Base-by-base conservation (phyloP, 805 yeast species). In the Hyphopichia homilentoma region DNA sequence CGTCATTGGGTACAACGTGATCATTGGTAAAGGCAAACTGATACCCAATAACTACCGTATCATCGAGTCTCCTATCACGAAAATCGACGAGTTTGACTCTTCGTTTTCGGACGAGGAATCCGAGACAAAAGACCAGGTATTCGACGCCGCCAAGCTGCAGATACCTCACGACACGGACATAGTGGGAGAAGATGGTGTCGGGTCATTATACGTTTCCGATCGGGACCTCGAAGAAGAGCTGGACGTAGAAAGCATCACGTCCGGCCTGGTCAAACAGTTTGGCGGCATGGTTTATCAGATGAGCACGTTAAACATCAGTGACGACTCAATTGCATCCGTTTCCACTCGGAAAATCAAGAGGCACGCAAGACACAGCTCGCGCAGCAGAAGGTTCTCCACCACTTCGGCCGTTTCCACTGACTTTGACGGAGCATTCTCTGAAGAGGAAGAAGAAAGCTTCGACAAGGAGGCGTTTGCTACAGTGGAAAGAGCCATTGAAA, bases 391-490 rank as follows among this genome's bases (percentile, higher is more conserved):
- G 39, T 45, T 70, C 30, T 45, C 59, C 30, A 62, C 70, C 5
- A 39, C 65, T 14, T 61, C 57, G 12, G 60, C 67, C 24, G 50
- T 50, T 4, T 61, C 68, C 3, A 75, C 81, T 1, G 81, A 77
- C 44, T 72, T 63, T 40, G 70, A 63, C 26, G 65, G 59, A 13
- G 65, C 50, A 7, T 51, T 44, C 16, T 46, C 57, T 20, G 64
- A 55, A 8, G 70, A 60, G 26, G 70, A 63, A 25, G 86, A 79
- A 35, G 95, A 85, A 55, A 86, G 83, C 52, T 90, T 90, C 59
- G 74, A 75, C 44, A 73, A 71, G 36, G 98, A 93, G 67, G 98
- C 96, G n/a, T 68, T 83, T 38, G 96, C 95, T 7, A 87, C 97
- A 0, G 84, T 93, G 20, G 86, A 81, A 46, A 75, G 98, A 52